Conservation (phyloP, 2,329 filamentous ascomycete genomes). For the Clonostachys rosea region DNA sequence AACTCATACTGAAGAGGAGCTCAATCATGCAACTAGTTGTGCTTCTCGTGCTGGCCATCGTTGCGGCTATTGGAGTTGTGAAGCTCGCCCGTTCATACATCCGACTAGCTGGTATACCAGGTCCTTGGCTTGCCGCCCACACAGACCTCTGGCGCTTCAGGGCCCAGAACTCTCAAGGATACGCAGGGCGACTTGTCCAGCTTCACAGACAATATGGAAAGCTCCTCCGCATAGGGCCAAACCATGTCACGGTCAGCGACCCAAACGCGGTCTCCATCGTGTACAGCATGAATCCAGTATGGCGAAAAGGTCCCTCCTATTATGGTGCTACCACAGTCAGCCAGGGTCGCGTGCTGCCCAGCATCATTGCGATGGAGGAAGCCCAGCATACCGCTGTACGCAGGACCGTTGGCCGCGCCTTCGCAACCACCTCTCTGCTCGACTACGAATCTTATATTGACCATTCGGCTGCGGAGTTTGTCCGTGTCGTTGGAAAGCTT, state of each 20-base stretch:
- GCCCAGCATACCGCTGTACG: conserved; percentile 3
- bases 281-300: conserved; percentile 8
- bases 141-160: conserved; percentile 19
- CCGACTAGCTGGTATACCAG: conserved; percentile 24
- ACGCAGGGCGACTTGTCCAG: not conserved
- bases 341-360: conserved; percentile 1
- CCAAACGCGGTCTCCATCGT: conserved; percentile 8
- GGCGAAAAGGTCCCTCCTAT: conserved; percentile 7
- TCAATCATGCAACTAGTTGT: not conserved
- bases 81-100: conserved; percentile 2
- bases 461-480: not conserved
- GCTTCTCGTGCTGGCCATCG: not conserved
- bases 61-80: not conserved
- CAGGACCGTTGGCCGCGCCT: conserved; percentile 2
- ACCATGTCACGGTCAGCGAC: conserved; percentile 8
- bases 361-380: conserved; percentile 3
- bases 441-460: conserved; percentile 3
- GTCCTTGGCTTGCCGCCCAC: conserved; percentile 21
- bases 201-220: conserved; percentile 9
- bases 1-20: no score
- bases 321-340: conserved; percentile 3
- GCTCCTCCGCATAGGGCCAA: conserved; percentile 8
- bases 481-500: not conserved
- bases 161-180: not conserved
- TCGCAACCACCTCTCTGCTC: conserved; percentile 2